Percentiles rank a stretch among this genome's conserved stretches.
phyloP scores from a whole-genome alignment of 768 basidiomycete genomes.

The Sporobolomyces phaffii region DNA sequence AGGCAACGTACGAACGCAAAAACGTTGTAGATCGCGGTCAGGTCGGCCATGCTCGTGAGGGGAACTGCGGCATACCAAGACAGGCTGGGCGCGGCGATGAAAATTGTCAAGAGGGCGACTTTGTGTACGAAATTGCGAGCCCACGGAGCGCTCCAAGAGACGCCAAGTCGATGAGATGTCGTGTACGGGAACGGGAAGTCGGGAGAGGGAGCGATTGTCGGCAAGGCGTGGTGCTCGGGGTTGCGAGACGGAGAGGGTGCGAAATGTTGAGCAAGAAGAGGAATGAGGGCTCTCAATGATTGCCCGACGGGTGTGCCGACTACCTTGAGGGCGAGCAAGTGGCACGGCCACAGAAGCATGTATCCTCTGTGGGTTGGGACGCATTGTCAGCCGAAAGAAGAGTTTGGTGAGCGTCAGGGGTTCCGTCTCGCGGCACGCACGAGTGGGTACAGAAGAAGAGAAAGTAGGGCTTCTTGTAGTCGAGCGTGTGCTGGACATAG shows the following conservation, averaged over 20 bases:
- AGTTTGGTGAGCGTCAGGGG: no score
- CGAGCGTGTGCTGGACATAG: conserved; percentile 68
- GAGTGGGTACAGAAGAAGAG: conserved; percentile 74
- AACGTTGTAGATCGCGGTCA: conserved; percentile 39
- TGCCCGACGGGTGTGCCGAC: conserved; percentile 53
- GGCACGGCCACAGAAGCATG: conserved; percentile 70
- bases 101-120: conserved; percentile 50
- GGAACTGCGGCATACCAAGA: conserved; percentile 39
- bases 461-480: conserved; percentile 81
- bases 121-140: conserved; percentile 2
- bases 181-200: conserved; percentile 22
- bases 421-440: no score
- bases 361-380: conserved; percentile 49
- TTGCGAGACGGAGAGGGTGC: conserved; percentile 32
- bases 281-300: conserved; percentile 54
- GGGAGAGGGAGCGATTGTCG: conserved; percentile 9
- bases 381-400: not conserved
- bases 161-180: not conserved
- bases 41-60: conserved; percentile 51
- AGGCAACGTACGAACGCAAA: conserved; percentile 25
- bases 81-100: conserved; percentile 55
- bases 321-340: conserved; percentile 61
- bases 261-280: conserved; percentile 51
- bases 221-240: no score
- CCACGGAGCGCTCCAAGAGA: conserved; percentile 11